Percentiles rank a stretch among this genome's conserved stretches.
phyloP scores from a whole-genome alignment of 2,329 filamentous ascomycete genomes.

The Incumbomyces lentus region DNA sequence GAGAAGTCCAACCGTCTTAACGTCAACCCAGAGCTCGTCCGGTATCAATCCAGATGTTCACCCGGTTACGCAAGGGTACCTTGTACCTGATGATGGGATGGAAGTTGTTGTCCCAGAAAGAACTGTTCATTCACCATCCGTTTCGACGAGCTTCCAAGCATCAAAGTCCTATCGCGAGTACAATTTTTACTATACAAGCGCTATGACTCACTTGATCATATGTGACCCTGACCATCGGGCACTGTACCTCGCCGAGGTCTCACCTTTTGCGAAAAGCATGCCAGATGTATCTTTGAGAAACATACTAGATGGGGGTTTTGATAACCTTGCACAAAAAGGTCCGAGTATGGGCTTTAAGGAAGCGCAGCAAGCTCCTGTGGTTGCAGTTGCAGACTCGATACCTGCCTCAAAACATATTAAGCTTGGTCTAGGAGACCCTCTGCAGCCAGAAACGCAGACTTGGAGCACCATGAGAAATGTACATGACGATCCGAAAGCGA shows the following conservation, averaged over 20 bases:
- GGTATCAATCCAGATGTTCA: background rate
- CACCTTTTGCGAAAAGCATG: slow-evolving; percentile 3
- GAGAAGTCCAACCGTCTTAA: background rate
- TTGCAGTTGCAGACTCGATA: slow-evolving; percentile 1
- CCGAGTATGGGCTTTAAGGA: background rate
- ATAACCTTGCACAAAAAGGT: background rate
- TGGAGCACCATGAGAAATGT: slow-evolving; percentile 6
- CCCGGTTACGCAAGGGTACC: background rate
- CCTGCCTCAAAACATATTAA: slow-evolving; percentile 3
- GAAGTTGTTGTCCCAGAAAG: background rate
- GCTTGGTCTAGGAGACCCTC: slow-evolving; percentile 1
- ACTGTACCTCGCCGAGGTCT: slow-evolving; percentile 2
- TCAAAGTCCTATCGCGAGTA: slow-evolving; percentile 3
- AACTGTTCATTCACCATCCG: background rate
- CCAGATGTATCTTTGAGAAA: background rate
- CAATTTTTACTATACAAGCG: slow-evolving; percentile 6
- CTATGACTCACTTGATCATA: slow-evolving; percentile 4
- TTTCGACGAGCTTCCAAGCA: background rate
- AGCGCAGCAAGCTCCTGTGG: background rate
- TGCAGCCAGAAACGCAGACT: background rate
- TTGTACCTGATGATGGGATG: background rate
- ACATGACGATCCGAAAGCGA: background rate
- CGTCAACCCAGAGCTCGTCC: background rate
- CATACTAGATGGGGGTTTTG: background rate
- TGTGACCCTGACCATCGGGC: slow-evolving; percentile 4